A percentile compares a stretch with the other conserved stretches of the same genome.
phyloP scores from a whole-genome alignment of 108 stramenopile genomes.

The Pseudonitzschia pungens region DNA sequence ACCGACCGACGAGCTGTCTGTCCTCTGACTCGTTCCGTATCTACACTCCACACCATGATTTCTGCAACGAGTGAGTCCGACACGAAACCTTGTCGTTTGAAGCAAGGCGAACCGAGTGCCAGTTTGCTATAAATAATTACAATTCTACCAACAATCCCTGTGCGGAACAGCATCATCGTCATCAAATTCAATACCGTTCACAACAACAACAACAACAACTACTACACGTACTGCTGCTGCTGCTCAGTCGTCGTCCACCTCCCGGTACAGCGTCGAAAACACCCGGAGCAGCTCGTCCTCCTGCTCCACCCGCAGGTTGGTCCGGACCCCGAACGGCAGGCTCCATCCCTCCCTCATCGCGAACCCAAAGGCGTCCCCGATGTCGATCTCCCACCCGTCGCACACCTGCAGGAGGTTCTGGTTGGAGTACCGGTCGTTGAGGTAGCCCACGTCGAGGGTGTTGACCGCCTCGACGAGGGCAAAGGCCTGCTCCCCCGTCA shows the following conservation, averaged over 20 bases:
- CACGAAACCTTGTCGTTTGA: too few relatives aligned
- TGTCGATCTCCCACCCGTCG: slow-evolving; percentile 70
- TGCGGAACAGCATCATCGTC: too few relatives aligned
- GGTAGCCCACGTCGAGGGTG: slow-evolving; percentile 66
- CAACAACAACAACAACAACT: too few relatives aligned
- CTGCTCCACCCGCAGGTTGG: slow-evolving; percentile 77
- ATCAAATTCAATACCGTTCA: too few relatives aligned
- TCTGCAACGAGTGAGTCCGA: too few relatives aligned
- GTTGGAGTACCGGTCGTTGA: slow-evolving; percentile 80
- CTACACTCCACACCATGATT: too few relatives aligned
- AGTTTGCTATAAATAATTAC: too few relatives aligned
- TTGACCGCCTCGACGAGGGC: slow-evolving; percentile 84
- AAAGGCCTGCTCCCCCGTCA: slow-evolving; percentile 89
- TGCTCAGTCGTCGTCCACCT: slow-evolving; percentile 18
- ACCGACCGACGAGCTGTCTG: too few relatives aligned
- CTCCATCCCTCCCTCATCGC: slow-evolving; percentile 81
- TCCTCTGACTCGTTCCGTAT: too few relatives aligned
- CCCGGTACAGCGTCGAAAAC: slow-evolving; percentile 16
- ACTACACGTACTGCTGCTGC: too few relatives aligned
- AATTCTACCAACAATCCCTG: too few relatives aligned
- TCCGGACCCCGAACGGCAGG: slow-evolving; percentile 85
- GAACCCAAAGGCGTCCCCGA: slow-evolving; percentile 77
- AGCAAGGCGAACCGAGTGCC: too few relatives aligned
- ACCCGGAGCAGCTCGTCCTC: slow-evolving; percentile 72
- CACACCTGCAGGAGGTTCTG: slow-evolving; percentile 61